Evolutionary conservation across 1,284 basidiomycete genomes (phyloP).

Genomic region (Gymnopus androsaceus): DNA sequence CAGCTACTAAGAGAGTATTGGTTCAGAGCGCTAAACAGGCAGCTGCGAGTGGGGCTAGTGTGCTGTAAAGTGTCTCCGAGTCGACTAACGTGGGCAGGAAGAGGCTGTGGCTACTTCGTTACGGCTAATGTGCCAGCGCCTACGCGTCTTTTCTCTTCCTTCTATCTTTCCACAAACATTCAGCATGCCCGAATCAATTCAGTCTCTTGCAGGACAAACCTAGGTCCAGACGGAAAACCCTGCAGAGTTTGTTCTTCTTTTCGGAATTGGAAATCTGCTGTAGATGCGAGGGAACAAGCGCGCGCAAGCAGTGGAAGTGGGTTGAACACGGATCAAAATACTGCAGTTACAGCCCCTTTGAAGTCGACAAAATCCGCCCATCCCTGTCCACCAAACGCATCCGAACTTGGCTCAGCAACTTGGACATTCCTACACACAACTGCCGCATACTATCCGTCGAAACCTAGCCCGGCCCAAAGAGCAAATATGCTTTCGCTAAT

Average conservation of each 20-base stretch:
- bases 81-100: too few relatives aligned
- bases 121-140: too few relatives aligned
- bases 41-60: too few relatives aligned
- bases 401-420: conserved; percentile 84
- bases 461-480: conserved; percentile 70
- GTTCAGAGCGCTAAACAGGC: too few relatives aligned
- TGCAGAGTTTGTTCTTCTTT: conserved; percentile 90
- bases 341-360: conserved; percentile 27
- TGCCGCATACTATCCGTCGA: conserved; percentile 89
- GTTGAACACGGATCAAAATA: conserved; percentile 43
- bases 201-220: conserved; percentile 64
- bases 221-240: conserved; percentile 91
- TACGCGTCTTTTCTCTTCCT: too few relatives aligned
- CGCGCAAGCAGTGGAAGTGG: conserved; percentile 29
- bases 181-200: conserved; percentile 7
- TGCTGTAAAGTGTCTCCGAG: too few relatives aligned
- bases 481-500: conserved; percentile 82
- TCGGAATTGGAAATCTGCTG: conserved; percentile 65
- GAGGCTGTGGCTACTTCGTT: too few relatives aligned
- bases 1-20: too few relatives aligned
- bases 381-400: conserved; percentile 89
- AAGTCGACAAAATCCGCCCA: conserved; percentile 46
- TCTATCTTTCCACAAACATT: conserved; percentile 1
- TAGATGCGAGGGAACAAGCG: conserved; percentile 27
- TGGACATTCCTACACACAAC: conserved; percentile 96